phyloP scores from a whole-genome alignment of 2,329 filamentous ascomycete genomes.

The Aureobasidium melanogenum region DNA sequence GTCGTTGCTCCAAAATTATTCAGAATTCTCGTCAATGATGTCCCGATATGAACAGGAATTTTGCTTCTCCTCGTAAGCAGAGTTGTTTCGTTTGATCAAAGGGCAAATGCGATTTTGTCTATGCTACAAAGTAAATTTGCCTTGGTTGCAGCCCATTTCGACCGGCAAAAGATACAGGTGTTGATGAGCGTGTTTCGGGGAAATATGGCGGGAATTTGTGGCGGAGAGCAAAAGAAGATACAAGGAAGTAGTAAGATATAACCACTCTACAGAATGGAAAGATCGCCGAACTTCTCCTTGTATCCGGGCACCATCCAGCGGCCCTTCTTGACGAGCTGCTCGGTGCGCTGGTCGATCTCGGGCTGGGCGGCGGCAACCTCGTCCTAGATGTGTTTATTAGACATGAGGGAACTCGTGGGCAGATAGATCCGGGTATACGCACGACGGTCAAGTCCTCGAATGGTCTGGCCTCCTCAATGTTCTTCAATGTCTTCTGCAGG shows the following conservation, averaged over 20 bases:
- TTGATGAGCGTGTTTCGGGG: neutral
- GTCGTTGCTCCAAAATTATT: neutral
- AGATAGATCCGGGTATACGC: slow-evolving; percentile 39
- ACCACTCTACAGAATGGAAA: slow-evolving; percentile 73
- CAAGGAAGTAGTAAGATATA: slow-evolving; percentile 8
- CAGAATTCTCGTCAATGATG: neutral
- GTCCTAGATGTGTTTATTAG: slow-evolving; percentile 49
- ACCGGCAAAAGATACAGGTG: slow-evolving; percentile 4
- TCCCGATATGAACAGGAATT: neutral
- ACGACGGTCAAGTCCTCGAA: slow-evolving; percentile 97
- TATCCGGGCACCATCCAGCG: slow-evolving; percentile 98
- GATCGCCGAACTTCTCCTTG: slow-evolving; percentile 99
- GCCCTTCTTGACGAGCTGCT: slow-evolving; percentile 91
- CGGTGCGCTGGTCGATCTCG: slow-evolving; percentile 95
- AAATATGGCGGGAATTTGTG: neutral
- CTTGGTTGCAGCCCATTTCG: slow-evolving; percentile 5
- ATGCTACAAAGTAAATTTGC: slow-evolving; percentile 10
- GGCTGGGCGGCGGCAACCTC: slow-evolving; percentile 90
- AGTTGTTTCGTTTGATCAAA: neutral
- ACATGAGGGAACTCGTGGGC: neutral
- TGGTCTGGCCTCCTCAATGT: slow-evolving; percentile 91
- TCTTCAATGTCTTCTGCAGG: slow-evolving; percentile 87
- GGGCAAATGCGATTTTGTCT: slow-evolving; percentile 11
- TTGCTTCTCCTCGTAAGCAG: neutral
- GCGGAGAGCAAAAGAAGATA: slow-evolving; percentile 4